phyloP scores from a whole-genome alignment of 1,284 basidiomycete species.

The Pholiota adiposa region DNA sequence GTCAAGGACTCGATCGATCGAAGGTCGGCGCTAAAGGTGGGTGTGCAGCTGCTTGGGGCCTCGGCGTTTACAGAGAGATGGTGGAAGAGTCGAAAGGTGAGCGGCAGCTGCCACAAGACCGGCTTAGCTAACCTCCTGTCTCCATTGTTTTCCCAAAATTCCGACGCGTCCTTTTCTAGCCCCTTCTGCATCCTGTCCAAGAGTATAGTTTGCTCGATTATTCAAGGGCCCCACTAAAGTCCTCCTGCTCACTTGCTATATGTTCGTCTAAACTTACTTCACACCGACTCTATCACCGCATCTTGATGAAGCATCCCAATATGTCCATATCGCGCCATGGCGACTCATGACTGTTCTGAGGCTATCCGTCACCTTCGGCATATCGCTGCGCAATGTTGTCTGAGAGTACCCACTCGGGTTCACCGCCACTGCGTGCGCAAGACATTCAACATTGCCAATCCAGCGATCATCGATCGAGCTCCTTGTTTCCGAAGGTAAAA shows the following conservation, averaged over 20 bases:
- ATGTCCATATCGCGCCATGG: conserved; percentile 10
- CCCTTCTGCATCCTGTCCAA: not conserved
- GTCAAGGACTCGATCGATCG: no score
- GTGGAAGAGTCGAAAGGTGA: conserved; percentile 7
- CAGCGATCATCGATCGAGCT: no score
- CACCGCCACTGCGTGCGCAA: not conserved
- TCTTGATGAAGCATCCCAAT: conserved; percentile 4
- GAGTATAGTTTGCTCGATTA: not conserved
- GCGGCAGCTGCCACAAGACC: conserved; percentile 12
- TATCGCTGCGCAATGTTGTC: not conserved
- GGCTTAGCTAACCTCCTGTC: conserved; percentile 11
- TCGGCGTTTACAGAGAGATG: no score
- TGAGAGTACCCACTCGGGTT: not conserved
- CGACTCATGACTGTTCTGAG: conserved; percentile 7
- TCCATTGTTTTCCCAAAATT: conserved; percentile 10
- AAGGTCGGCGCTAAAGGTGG: no score
- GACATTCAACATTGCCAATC: no score
- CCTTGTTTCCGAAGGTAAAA: no score
- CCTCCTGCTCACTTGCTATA: not conserved
- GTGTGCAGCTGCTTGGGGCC: no score
- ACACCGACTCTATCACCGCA: conserved; percentile 9
- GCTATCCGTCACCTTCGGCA: conserved; percentile 2
- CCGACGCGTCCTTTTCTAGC: conserved; percentile 3
- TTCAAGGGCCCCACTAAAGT: not conserved
- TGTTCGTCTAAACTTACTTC: not conserved